These are phyloP conservation scores for Nemania sp. DNA, from an alignment of 2,329 filamentous ascomycete species.

Conservation along the genomic window DNA sequence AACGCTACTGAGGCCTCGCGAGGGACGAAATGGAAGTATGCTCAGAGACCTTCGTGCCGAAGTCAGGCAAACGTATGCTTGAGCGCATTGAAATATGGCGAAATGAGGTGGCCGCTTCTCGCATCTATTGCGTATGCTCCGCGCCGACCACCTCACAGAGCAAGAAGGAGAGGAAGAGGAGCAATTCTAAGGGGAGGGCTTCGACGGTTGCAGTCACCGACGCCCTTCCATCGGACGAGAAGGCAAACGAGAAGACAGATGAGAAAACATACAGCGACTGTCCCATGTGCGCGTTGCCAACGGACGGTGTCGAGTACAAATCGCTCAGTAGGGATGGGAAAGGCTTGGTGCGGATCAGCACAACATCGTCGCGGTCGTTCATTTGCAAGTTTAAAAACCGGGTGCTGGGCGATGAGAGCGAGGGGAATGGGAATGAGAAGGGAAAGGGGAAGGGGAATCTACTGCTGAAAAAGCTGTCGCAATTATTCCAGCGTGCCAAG, in stretches of 20 bases:
- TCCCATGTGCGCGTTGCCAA: conserved; percentile 35
- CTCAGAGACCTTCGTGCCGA: background rate
- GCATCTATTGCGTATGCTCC: conserved; percentile 52
- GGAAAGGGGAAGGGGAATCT: conserved; percentile 9
- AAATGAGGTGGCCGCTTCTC: conserved; percentile 58
- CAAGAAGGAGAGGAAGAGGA: too few relatives aligned
- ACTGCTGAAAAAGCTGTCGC: conserved; percentile 23
- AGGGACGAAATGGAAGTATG: conserved; percentile 27
- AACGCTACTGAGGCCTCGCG: conserved; percentile 7
- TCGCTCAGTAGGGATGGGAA: conserved; percentile 30
- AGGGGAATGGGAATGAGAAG: background rate
- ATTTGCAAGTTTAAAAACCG: conserved; percentile 2
- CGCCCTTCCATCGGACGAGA: too few relatives aligned
- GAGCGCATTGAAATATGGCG: conserved; percentile 63
- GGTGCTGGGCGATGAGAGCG: background rate
- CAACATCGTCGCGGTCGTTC: conserved; percentile 20
- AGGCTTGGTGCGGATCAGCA: conserved; percentile 32
- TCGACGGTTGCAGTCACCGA: too few relatives aligned
- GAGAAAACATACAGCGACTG: too few relatives aligned
- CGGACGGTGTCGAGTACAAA: conserved; percentile 36
- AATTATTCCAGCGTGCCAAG: conserved; percentile 22
- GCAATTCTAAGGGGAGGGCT: too few relatives aligned
- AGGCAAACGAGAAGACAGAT: too few relatives aligned
- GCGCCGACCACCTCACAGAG: conserved; percentile 47
- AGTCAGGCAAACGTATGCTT: conserved; percentile 38